A percentile compares a stretch with the other conserved stretches of the same genome.
phyloP scores from a whole-genome alignment of 257 asterid genomes.

The Euphrasia confusa region DNA sequence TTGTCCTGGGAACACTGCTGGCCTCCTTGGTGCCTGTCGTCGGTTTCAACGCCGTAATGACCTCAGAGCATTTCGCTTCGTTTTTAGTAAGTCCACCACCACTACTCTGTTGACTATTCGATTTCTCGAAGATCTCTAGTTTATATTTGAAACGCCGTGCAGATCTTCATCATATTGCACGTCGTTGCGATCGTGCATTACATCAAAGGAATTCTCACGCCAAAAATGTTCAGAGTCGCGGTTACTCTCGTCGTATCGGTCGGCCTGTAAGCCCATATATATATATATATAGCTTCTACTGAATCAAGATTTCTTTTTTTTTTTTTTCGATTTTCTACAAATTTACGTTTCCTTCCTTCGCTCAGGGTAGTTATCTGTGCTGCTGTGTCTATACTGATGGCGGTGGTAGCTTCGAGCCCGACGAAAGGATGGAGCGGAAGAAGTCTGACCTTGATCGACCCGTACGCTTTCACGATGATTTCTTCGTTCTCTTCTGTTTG shows the following conservation, averaged over 20 bases:
- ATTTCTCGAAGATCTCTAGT: no score
- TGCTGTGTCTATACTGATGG: slow-evolving; percentile 65
- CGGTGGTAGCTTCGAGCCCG: slow-evolving; percentile 98
- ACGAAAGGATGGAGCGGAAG: slow-evolving; percentile 99
- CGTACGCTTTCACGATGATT: slow-evolving; percentile 44
- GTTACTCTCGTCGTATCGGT: slow-evolving; percentile 77
- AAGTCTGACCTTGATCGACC: slow-evolving; percentile 95
- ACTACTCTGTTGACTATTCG: background rate
- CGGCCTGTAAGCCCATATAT: slow-evolving; percentile 65
- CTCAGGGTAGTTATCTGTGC: slow-evolving; percentile 74
- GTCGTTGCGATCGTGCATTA: slow-evolving; percentile 88
- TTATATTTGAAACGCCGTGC: slow-evolving; percentile 10
- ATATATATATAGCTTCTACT: slow-evolving; percentile 2
- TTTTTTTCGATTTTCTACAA: background rate
- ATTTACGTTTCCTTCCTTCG: slow-evolving; percentile 3
- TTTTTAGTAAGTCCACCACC: slow-evolving; percentile 58
- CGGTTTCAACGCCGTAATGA: slow-evolving; percentile 97
- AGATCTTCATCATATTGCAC: slow-evolving; percentile 86
- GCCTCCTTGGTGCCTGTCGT: slow-evolving; percentile 97
- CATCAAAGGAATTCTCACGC: slow-evolving; percentile 83
- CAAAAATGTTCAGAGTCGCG: slow-evolving; percentile 92
- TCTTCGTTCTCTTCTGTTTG: background rate
- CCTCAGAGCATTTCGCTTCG: slow-evolving; percentile 97
- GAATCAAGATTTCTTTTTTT: slow-evolving; percentile 13
- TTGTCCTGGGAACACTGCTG: slow-evolving; percentile 81